These are phyloP conservation scores for Wickerhamomyces sp. DNA, from an alignment of 1,139 yeast genomes.

Conservation along the genomic window DNA sequence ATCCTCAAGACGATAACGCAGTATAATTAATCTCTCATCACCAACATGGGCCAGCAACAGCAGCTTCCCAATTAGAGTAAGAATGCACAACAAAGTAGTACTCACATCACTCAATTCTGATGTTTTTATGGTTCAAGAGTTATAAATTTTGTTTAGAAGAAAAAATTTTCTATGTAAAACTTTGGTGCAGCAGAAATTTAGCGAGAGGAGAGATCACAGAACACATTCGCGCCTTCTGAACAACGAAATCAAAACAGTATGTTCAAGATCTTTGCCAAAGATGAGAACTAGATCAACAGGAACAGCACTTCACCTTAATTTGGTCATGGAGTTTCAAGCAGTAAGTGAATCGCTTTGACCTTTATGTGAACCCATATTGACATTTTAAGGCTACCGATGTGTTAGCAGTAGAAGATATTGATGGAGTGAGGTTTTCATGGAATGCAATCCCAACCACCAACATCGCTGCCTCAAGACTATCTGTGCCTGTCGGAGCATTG, in stretches of 20 bases:
- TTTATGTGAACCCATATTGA: neutral
- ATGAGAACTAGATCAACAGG: no score
- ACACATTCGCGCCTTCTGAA: no score
- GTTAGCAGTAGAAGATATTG: conserved; percentile 57
- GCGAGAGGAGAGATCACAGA: no score
- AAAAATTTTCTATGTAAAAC: neutral
- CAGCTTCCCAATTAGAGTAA: neutral
- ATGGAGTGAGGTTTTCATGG: conserved; percentile 69
- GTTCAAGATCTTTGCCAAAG: no score
- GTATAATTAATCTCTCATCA: conserved; percentile 20
- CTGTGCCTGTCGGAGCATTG: conserved; percentile 58
- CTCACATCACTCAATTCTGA: neutral
- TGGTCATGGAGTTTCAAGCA: neutral
- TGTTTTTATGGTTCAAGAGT: neutral
- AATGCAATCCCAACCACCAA: conserved; percentile 58
- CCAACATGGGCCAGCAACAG: neutral
- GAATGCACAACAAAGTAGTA: neutral
- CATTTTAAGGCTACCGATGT: conserved; percentile 32
- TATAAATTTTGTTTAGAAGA: neutral
- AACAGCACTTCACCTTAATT: no score
- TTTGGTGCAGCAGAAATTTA: no score
- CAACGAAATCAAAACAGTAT: neutral
- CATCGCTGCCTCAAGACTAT: conserved; percentile 52
- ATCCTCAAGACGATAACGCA: conserved; percentile 30
- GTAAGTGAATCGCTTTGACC: neutral